These are phyloP conservation scores for Chaetomium cochliodes DNA, from an alignment of 495 filamentous ascomycete genomes.

Conservation along the genomic window DNA sequence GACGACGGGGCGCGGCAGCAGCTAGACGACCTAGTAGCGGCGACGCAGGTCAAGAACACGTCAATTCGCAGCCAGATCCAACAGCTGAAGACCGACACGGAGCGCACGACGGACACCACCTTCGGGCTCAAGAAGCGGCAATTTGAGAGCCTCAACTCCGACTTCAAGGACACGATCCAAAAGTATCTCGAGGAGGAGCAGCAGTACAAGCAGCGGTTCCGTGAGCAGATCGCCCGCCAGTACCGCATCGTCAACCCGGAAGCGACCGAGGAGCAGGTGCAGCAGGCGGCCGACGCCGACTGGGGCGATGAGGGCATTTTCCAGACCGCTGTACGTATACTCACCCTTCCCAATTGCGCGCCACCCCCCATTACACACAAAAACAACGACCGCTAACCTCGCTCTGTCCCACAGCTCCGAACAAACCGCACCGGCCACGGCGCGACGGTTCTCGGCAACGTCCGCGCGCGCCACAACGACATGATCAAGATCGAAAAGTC, in stretches of 20 bases:
- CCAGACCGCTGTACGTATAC: constrained; percentile 66
- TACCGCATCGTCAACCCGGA: constrained; percentile 75
- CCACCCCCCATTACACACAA: neutral
- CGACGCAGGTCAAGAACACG: constrained; percentile 64
- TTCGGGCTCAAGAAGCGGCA: constrained; percentile 61
- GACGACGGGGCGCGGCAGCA: constrained; percentile 49
- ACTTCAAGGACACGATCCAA: constrained; percentile 62
- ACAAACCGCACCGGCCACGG: constrained; percentile 67
- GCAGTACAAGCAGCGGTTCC: constrained; percentile 61
- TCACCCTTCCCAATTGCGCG: neutral
- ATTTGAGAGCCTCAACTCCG: constrained; percentile 59
- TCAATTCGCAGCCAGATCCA: constrained; percentile 68
- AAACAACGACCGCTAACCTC: constrained; percentile 13
- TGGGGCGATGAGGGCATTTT: constrained; percentile 76
- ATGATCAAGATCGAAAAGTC: constrained; percentile 69
- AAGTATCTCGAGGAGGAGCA: constrained; percentile 64
- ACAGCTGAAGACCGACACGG: constrained; percentile 60
- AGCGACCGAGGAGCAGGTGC: constrained; percentile 62
- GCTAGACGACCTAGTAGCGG: constrained; percentile 59
- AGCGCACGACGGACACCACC: constrained; percentile 53
- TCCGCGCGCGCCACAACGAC: constrained; percentile 74
- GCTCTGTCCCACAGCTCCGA: constrained; percentile 52
- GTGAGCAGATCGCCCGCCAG: constrained; percentile 70
- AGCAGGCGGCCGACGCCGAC: constrained; percentile 61
- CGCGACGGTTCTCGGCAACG: constrained; percentile 63